Base-by-base conservation (phyloP, 495 filamentous ascomycete species). In the Tuber brumale region DNA sequence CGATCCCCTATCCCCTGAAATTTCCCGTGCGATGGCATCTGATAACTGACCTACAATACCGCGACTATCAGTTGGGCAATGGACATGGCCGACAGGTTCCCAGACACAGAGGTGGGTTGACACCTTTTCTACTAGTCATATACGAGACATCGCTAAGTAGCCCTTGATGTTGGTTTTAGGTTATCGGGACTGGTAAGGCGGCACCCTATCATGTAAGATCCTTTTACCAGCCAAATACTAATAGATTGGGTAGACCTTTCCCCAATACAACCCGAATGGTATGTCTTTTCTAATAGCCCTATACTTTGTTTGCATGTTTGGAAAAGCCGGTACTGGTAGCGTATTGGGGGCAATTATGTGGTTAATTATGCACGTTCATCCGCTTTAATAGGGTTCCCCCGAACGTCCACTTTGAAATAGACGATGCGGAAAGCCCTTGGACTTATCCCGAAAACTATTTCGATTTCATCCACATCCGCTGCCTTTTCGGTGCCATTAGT, bases 381-480 rank as follows among this genome's bases (percentile, higher is more conserved):
- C 79, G 18, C 44, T 19, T 46, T 14, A 46, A 83, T 35, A 86
- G 85, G 84, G 85, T 87, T 44, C 86, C 87, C 8, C 86, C 87
- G 9, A 89, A 89, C 80, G 84, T 86, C 51, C 86, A 84, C 23
- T 90, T 90, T 74, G 85, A 87, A 74, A 84, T 89, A 46, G 87
- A 89, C 76, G 88, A 89, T 75, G 82, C 83, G n/a, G 84, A 87
- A n/a, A 79, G 77, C 2, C 81, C 82, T 10, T 88, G 87, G 87
- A 85, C 84, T 72, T 89, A 85, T 74, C 77, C 81, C 2, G 77
- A 83, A 23, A 74, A 81, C 27, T 78, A 78, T 48, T 89, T 89
- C 76, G 89, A 90, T 82, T 87, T 86, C 74, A 85, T 90, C 70
- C 88, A 91, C 80, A 78, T 86, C 12, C 87, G 89, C 8, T 88